Evolutionary conservation across 2,329 filamentous ascomycete species (phyloP), one percentile per base, ranked within the genome.

Genomic region (Diaporthe longicolla): DNA sequence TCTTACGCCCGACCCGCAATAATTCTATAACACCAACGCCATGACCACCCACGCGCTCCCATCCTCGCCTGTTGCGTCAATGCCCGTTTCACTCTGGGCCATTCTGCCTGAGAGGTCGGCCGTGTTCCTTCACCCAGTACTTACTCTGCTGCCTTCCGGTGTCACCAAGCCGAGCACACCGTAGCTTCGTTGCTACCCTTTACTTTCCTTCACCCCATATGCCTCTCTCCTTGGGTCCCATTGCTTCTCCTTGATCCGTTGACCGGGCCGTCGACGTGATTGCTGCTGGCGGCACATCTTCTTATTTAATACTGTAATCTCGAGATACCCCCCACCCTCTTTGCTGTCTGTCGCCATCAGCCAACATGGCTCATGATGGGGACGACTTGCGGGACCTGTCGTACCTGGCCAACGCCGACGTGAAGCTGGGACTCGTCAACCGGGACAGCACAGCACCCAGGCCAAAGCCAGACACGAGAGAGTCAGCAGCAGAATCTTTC

Each of bases 231-330:
- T 55, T 72, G 24, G 32, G 32, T 52, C 29, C 37, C 59, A 35
- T 48, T 26, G 21, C 61, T 26, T 26, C 26, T 19, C 13, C 24
- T 24, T 35, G 7, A 68, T 43, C 37, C n/a, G 29, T 24, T 68
- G 48, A 29, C 21, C 50, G 48, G 50, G 58, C 19, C 8, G 63
- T 52, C 63, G 45, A 35, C 40, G 59, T 57, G 50, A 43, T 45
- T 68, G 61, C 59, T 72, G 70, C 70, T 72, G 70, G 70, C 59
- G 63, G 70, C 63, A 68, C 50, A 45, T 57, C n/a, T 29, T 57
- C 48, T 48, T 35, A 32, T 50, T 71, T 72, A 57, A 68, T 68
- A 40, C 32, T 66, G 71, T 61, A 71, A 58, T 48, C 26, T 32
- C 55, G 45, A 40, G 48, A 68, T 35, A 68, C 35, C 59, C 43